Evolutionary conservation across 2,329 filamentous ascomycete species (phyloP), one percentile per base, ranked within the genome.

Genomic region (Metarhizium brunneum): DNA sequence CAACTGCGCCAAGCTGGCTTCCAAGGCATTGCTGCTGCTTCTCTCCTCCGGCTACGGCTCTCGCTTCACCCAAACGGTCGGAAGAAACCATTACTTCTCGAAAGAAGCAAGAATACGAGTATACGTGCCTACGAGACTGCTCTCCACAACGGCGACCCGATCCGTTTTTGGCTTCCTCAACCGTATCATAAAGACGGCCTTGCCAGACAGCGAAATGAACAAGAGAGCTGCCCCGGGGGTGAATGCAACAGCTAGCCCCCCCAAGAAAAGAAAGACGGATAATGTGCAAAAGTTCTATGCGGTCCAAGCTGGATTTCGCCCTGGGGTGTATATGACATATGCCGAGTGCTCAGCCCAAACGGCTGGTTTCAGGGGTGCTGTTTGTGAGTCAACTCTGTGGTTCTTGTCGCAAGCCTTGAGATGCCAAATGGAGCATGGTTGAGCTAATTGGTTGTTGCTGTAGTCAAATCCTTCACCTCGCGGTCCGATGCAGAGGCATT

Each of bases 401-500:
- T 50, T 18, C 7, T 8, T 30, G 16, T 38, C 8, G 14, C 49
- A 40, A 11, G 49, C 25, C 18, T 38, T 29, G 20, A 29, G 25
- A 30, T 7, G 20, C 18, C 7, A 20, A 30, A 14, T n/a, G 20
- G 29, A 18, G 14, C 49, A 8, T 38, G 30, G 6, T 51, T 25
- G 5, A 36, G 47, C 60, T 62, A 57, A 61, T 48, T 32, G 10
- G n/a, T n/a, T 48, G 38, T 51, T 43, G 25, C 54, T 20, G 7
- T 45, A 94, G 90, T 88, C 76, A 92, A 94, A 73, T 90, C 87
- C 1, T 96, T 96, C 66, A 73, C 78, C 10, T 83, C 80, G 0
- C 75, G 79, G 57, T 80, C 85, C 59, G 90, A 96, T 57, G 92
- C 92, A n/a, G 81, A 88, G 64, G 83, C 82, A 2, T 96, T 89